phyloP scores from a whole-genome alignment of 2,329 filamentous ascomycete species.

The Penicillium sp. region DNA sequence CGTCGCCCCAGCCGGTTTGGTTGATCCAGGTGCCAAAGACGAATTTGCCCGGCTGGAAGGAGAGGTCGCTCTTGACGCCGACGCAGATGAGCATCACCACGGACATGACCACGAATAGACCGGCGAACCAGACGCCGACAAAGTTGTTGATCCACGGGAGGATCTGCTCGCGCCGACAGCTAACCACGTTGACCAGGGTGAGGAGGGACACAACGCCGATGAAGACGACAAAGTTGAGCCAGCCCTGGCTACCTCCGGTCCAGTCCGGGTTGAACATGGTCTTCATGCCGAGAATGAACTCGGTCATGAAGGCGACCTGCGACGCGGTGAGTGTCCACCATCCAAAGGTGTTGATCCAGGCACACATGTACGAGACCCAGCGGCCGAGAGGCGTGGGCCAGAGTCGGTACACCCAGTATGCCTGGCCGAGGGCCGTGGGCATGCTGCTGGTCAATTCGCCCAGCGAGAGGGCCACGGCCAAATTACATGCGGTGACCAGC shows the following conservation, averaged over 20 bases:
- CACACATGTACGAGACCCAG: conserved; percentile 59
- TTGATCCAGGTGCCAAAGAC: conserved; percentile 58
- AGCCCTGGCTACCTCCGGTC: conserved; percentile 49
- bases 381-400: conserved; percentile 47
- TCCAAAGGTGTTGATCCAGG: conserved; percentile 63
- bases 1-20: conserved; percentile 56
- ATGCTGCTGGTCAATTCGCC: conserved; percentile 61
- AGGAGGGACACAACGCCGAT: conserved; percentile 52
- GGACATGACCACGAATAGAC: conserved; percentile 55
- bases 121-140: conserved; percentile 56
- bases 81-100: conserved; percentile 57
- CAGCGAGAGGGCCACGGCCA: conserved; percentile 58
- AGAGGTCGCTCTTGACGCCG: conserved; percentile 47
- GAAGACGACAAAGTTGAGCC: conserved; percentile 60
- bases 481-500: conserved; percentile 56
- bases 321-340: conserved; percentile 62
- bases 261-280: conserved; percentile 55
- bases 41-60: conserved; percentile 54
- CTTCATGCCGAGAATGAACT: conserved; percentile 61
- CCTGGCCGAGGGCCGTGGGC: conserved; percentile 63
- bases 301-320: conserved; percentile 60
- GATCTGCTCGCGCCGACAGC: conserved; percentile 53
- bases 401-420: conserved; percentile 57
- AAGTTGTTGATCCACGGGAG: conserved; percentile 60
- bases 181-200: conserved; percentile 55